A percentile compares a stretch with the other conserved stretches of the same genome.
These are phyloP conservation scores for Cutaneotrichosporon sp. DNA, from an alignment of 1,284 basidiomycete species.

Conservation along the genomic window DNA sequence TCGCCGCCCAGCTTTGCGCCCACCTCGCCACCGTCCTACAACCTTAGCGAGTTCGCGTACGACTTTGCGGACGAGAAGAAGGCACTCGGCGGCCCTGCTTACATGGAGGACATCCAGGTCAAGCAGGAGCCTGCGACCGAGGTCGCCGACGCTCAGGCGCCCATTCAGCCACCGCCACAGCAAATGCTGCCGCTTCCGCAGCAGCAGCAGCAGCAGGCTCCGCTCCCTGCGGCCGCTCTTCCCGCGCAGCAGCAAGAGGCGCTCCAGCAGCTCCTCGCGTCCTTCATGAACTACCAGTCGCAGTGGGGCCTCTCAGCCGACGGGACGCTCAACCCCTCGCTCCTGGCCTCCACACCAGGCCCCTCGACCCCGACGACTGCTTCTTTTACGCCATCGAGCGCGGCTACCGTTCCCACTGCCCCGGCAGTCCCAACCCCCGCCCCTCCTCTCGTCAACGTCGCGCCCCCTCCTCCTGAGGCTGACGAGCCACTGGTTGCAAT, in stretches of 20 bases:
- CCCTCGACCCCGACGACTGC: background rate
- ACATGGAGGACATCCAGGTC: conserved; percentile 28
- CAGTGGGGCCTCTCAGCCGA: conserved; percentile 31
- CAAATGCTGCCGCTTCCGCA: conserved; percentile 5
- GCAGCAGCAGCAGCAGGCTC: conserved; percentile 14
- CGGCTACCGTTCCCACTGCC: background rate
- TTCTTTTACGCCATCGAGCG: background rate
- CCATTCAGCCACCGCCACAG: conserved; percentile 5
- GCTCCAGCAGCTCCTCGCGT: conserved; percentile 42
- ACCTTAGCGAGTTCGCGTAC: conserved; percentile 33
- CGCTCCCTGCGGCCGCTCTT: conserved; percentile 21
- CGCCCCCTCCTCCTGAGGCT: conserved; percentile 14
- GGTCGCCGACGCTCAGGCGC: conserved; percentile 15
- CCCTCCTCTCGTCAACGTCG: conserved; percentile 3
- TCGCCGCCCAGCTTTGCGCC: conserved; percentile 32
- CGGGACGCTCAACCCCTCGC: conserved; percentile 30
- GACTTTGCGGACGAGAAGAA: conserved; percentile 35
- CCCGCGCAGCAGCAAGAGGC: conserved; percentile 45
- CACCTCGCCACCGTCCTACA: conserved; percentile 28
- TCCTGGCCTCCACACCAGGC: conserved; percentile 16
- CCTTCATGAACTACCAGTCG: conserved; percentile 42
- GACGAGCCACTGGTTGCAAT: conserved; percentile 41
- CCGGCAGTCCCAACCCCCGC: background rate
- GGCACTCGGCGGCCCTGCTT: conserved; percentile 8
- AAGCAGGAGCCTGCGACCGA: conserved; percentile 46